These are phyloP conservation scores for Coleophoma crateriformis DNA, from an alignment of 2,329 filamentous ascomycete genomes.

Conservation along the genomic window DNA sequence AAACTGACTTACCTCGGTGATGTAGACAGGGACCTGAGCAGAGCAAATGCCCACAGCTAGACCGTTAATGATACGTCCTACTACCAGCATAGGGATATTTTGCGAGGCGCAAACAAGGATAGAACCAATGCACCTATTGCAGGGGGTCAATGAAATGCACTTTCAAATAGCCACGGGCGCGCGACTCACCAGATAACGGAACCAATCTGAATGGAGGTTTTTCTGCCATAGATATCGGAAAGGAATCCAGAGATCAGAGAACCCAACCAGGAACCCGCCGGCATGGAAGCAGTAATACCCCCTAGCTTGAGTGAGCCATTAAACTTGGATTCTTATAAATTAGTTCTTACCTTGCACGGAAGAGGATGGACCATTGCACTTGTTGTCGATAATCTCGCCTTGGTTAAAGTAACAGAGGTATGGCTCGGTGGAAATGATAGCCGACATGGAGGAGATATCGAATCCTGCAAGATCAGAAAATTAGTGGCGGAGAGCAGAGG, in stretches of 20 bases:
- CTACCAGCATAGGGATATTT: constrained; percentile 47
- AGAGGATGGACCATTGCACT: constrained; percentile 45
- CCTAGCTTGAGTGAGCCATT: neutral
- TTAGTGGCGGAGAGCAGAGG: too few relatives aligned
- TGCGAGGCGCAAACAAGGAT: constrained; percentile 50
- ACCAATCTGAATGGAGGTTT: constrained; percentile 41
- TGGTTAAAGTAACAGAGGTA: constrained; percentile 47
- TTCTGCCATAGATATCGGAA: constrained; percentile 49
- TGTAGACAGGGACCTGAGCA: constrained; percentile 63
- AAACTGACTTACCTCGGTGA: constrained; percentile 31
- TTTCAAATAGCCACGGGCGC: too few relatives aligned
- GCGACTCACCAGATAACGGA: constrained; percentile 33
- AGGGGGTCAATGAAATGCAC: too few relatives aligned
- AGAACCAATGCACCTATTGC: constrained; percentile 43
- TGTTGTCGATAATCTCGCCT: constrained; percentile 29
- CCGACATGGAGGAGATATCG: constrained; percentile 53
- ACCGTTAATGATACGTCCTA: constrained; percentile 56
- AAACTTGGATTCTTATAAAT: neutral
- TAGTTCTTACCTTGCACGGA: constrained; percentile 39
- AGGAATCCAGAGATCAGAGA: constrained; percentile 53
- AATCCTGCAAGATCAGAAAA: constrained; percentile 27
- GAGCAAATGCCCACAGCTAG: constrained; percentile 62
- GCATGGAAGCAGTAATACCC: constrained; percentile 66
- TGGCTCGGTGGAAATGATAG: constrained; percentile 45
- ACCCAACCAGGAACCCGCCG: constrained; percentile 64